Percentiles rank a stretch among this genome's conserved stretches.
Evolutionary conservation across 75 land plant species (phyloP).

Genomic region (Sequoia sempervirens): DNA sequence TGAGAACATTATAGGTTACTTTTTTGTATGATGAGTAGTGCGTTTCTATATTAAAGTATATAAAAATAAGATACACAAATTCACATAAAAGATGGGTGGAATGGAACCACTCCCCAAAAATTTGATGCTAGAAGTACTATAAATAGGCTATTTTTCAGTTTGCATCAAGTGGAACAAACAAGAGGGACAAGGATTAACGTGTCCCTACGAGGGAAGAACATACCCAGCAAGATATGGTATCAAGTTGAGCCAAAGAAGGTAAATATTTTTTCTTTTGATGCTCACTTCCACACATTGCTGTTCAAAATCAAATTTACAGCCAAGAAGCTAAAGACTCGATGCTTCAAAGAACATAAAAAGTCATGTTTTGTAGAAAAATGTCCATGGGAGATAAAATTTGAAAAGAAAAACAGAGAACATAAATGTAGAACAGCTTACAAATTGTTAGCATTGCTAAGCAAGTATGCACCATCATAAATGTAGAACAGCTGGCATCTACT

Average conservation of each 20-base stretch:
- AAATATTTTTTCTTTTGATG: constrained; percentile 80
- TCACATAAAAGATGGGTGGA: too few species aligned
- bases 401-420: background rate
- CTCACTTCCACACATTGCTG: constrained; percentile 84
- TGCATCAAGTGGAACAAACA: background rate
- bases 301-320: constrained; percentile 1
- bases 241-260: constrained; percentile 65
- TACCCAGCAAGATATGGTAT: constrained; percentile 88
- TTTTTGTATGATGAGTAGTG: background rate
- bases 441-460: constrained; percentile 94
- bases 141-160: background rate
- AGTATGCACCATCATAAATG: constrained; percentile 87
- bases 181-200: background rate
- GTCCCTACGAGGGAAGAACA: constrained; percentile 1
- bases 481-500: constrained; percentile 95
- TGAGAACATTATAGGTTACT: background rate
- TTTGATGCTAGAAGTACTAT: too few species aligned
- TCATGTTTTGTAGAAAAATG: background rate
- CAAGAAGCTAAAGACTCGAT: background rate
- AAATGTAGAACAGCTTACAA: constrained; percentile 38
- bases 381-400: background rate
- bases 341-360: constrained; percentile 3
- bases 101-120: too few species aligned
- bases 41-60: too few species aligned
- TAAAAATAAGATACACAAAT: too few species aligned